These are phyloP conservation scores for Xylaria sp. DNA, from an alignment of 2,329 filamentous ascomycete genomes.

Conservation along the genomic window DNA sequence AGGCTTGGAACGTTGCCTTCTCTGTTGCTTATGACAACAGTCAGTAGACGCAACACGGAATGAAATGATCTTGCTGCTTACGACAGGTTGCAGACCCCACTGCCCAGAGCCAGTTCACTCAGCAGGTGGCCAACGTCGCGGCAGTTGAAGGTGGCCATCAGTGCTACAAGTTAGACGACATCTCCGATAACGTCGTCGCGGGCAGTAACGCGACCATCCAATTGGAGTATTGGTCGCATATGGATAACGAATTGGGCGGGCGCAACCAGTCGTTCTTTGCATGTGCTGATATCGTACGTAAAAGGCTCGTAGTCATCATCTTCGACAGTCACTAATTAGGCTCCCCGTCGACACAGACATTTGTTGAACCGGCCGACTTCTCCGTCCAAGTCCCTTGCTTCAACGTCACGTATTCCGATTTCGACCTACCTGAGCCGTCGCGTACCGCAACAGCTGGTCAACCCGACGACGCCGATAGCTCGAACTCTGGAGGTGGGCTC, in stretches of 20 bases:
- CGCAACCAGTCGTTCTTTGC: constrained; percentile 53
- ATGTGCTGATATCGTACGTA: constrained; percentile 54
- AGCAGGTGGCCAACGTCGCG: constrained; percentile 48
- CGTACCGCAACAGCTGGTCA: constrained; percentile 34
- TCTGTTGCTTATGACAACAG: constrained; percentile 60
- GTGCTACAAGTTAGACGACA: constrained; percentile 51
- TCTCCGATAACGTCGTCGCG: constrained; percentile 44
- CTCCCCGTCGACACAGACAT: constrained; percentile 44
- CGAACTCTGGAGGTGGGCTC: constrained; percentile 44
- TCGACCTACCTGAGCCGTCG: constrained; percentile 44
- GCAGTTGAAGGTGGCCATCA: constrained; percentile 52
- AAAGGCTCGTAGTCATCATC: neutral
- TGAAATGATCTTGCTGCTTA: neutral
- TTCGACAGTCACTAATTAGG: neutral
- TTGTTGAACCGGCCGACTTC: constrained; percentile 50
- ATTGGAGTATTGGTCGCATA: constrained; percentile 51
- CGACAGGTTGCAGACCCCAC: constrained; percentile 44
- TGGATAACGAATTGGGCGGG: constrained; percentile 48
- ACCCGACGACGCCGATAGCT: constrained; percentile 18
- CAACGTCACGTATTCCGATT: constrained; percentile 52
- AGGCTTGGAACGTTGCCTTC: constrained; percentile 62
- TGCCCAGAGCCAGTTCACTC: constrained; percentile 49
- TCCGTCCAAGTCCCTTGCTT: constrained; percentile 51
- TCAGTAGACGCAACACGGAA: constrained; percentile 43
- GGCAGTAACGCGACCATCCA: constrained; percentile 54